Conservation (phyloP, 2,329 filamentous ascomycete genomes). For the Rugonectria rugulosa region DNA sequence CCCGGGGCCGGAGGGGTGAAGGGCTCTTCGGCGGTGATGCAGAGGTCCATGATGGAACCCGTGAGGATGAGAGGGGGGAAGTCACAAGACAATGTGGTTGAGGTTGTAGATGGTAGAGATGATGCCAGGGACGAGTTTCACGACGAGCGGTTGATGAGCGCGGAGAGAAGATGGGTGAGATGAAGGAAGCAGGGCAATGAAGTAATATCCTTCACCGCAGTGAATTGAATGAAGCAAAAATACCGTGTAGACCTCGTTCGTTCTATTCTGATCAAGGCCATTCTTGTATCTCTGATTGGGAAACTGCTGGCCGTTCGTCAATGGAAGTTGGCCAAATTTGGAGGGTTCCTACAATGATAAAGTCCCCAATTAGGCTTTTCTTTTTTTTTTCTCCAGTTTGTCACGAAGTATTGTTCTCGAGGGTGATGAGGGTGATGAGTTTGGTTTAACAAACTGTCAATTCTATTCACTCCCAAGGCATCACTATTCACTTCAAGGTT, state of each 20-base stretch:
- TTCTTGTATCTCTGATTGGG: neutral
- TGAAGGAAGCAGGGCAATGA: too few species aligned
- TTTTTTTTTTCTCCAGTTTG: too few species aligned
- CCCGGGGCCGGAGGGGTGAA: conserved; percentile 25
- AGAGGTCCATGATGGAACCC: conserved; percentile 36
- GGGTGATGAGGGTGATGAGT: too few species aligned
- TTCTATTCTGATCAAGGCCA: neutral
- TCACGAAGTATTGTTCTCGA: too few species aligned
- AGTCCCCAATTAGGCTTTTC: too few species aligned
- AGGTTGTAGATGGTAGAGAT: neutral
- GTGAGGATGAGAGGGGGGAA: neutral
- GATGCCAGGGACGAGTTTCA: neutral
- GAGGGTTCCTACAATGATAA: too few species aligned
- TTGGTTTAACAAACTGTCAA: too few species aligned
- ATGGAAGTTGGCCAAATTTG: neutral
- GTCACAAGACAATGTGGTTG: too few species aligned
- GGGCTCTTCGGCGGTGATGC: conserved; percentile 38
- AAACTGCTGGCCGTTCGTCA: neutral
- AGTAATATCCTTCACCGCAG: too few species aligned
- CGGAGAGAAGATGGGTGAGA: neutral
- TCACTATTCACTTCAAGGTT: too few species aligned
- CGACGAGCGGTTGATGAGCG: neutral
- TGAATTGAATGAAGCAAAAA: too few species aligned
- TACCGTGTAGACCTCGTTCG: neutral
- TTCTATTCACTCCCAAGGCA: too few species aligned